Conservation (phyloP, 441 rosid genomes). For the Erodium moschatum region DNA sequence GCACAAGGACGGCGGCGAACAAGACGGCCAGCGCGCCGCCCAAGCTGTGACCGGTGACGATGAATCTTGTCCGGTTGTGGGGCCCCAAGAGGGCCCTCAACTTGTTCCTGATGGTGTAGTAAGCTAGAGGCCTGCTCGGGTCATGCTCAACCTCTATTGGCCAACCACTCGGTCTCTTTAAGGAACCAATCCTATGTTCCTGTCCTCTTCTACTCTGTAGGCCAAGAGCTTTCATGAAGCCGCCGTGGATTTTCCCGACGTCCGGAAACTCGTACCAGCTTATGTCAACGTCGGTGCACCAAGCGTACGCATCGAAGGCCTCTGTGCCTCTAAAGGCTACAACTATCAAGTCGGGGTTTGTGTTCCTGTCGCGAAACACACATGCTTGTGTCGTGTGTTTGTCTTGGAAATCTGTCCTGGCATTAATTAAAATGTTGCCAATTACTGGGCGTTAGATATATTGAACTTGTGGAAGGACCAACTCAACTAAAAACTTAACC, state of each 20-base stretch:
- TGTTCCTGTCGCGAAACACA: conserved; percentile 26
- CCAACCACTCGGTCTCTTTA: conserved; percentile 23
- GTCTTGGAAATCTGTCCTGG: conserved; percentile 29
- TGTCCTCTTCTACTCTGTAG: conserved; percentile 19
- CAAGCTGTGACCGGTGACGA: conserved; percentile 58
- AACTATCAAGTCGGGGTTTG: conserved; percentile 28
- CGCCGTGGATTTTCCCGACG: conserved; percentile 40
- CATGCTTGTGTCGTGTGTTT: conserved; percentile 36
- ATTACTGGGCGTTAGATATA: no score
- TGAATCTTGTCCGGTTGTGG: conserved; percentile 26
- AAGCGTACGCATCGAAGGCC: conserved; percentile 38
- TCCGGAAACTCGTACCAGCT: conserved; percentile 44
- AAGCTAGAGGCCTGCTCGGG: conserved; percentile 26
- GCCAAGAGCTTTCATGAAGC: conserved; percentile 56
- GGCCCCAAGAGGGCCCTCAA: conserved; percentile 27
- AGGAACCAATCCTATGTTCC: neutral
- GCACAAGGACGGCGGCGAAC: conserved; percentile 37
- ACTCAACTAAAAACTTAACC: no score
- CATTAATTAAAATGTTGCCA: no score
- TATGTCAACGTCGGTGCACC: conserved; percentile 50
- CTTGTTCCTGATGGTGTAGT: conserved; percentile 39
- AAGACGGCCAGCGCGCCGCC: conserved; percentile 66
- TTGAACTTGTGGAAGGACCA: no score
- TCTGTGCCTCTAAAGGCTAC: conserved; percentile 59
- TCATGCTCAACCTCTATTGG: conserved; percentile 21